These are phyloP conservation scores for Lunularia cruciata DNA, from an alignment of 225 moss, liverwort and hornwort species.

Conservation along the genomic window DNA sequence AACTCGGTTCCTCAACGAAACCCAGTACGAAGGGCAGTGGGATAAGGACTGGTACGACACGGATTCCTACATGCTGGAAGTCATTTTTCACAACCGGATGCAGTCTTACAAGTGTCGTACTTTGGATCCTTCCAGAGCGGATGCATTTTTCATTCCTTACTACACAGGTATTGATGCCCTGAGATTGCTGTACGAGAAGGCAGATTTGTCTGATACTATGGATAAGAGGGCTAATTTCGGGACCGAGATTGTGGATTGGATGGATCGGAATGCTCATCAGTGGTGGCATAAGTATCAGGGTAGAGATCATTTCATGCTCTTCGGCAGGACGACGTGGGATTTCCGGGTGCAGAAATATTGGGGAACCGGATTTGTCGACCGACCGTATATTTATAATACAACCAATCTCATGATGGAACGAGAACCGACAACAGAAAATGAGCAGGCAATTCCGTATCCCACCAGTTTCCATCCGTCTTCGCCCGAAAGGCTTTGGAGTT, in stretches of 20 bases:
- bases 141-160: conserved; percentile 46
- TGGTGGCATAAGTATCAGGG: conserved; percentile 58
- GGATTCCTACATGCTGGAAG: conserved; percentile 49
- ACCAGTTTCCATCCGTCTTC: conserved; percentile 72
- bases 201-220: background rate
- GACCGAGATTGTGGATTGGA: conserved; percentile 55
- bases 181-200: conserved; percentile 26
- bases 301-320: conserved; percentile 69
- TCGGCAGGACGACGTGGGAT: conserved; percentile 83
- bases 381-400: conserved; percentile 48
- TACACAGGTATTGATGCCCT: conserved; percentile 37
- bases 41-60: conserved; percentile 34
- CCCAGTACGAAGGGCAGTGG: background rate
- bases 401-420: conserved; percentile 72
- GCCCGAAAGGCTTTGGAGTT: conserved; percentile 43
- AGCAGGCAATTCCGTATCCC: conserved; percentile 81
- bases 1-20: conserved; percentile 18
- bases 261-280: conserved; percentile 53
- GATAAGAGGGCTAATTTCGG: conserved; percentile 39
- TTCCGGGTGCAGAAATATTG: conserved; percentile 48
- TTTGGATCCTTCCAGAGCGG: conserved; percentile 28
- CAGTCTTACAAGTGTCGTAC: conserved; percentile 36
- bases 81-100: conserved; percentile 38
- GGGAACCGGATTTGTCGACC: conserved; percentile 59
- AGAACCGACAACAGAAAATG: conserved; percentile 39